These are phyloP conservation scores for Lactifluus piperatus DNA, from an alignment of 768 basidiomycete species.

Conservation along the genomic window DNA sequence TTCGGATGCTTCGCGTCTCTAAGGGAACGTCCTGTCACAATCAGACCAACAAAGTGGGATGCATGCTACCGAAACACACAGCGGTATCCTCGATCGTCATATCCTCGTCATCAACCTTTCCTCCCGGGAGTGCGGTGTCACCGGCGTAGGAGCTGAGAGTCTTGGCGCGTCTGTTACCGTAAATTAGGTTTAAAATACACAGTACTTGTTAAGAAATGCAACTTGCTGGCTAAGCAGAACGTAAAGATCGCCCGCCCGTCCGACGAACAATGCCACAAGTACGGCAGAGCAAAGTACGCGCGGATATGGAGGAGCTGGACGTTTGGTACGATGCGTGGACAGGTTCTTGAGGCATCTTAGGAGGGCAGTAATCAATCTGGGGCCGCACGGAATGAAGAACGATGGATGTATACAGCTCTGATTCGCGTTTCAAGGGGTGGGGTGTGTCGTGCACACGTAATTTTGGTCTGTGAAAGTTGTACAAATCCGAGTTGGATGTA, in stretches of 20 bases:
- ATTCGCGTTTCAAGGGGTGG: slow-evolving; percentile 17
- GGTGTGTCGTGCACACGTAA: slow-evolving; percentile 17
- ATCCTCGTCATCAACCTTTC: slow-evolving; percentile 67
- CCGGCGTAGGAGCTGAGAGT: slow-evolving; percentile 71
- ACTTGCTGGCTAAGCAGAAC: slow-evolving; percentile 75
- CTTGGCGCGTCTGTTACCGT: slow-evolving; percentile 51
- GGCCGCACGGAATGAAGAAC: not conserved
- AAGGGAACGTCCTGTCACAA: not conserved
- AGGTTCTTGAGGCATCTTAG: slow-evolving; percentile 15
- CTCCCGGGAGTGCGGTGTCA: slow-evolving; percentile 84
- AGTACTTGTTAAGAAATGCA: not conserved
- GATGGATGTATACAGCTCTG: slow-evolving; percentile 6
- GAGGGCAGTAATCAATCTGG: not conserved
- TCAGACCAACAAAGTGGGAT: not conserved
- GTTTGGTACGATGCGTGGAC: slow-evolving; percentile 5
- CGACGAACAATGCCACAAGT: slow-evolving; percentile 78
- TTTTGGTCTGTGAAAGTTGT: slow-evolving; percentile 20
- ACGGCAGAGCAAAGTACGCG: slow-evolving; percentile 62
- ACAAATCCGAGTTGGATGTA: slow-evolving; percentile 14
- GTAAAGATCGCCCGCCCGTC: slow-evolving; percentile 74
- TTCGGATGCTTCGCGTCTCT: slow-evolving; percentile 87
- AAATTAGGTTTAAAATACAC: not conserved
- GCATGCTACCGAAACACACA: slow-evolving; percentile 34
- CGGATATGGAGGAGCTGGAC: slow-evolving; percentile 34
- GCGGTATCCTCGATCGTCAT: slow-evolving; percentile 69